phyloP scores from a whole-genome alignment of 345 rosid genomes.

The Eucalyptus curtisii region DNA sequence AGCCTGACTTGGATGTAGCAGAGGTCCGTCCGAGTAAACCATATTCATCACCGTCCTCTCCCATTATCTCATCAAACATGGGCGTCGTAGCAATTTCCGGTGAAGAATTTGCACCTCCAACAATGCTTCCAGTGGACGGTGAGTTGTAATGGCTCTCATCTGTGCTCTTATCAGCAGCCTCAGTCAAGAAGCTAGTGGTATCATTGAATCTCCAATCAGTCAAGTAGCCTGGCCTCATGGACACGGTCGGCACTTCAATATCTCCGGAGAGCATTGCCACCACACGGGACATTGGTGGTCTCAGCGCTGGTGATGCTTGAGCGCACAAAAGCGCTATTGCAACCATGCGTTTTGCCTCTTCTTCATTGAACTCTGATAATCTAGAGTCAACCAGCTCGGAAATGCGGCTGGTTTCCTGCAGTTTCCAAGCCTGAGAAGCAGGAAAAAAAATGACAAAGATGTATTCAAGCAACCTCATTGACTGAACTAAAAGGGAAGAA shows the following conservation, averaged over 20 bases:
- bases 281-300: slow-evolving; percentile 62
- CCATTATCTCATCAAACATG: background rate
- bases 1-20: background rate
- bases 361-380: slow-evolving; percentile 17
- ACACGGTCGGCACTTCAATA: slow-evolving; percentile 31
- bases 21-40: background rate
- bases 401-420: slow-evolving; percentile 27
- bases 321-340: slow-evolving; percentile 56
- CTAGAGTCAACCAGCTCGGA: slow-evolving; percentile 26
- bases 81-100: background rate
- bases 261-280: slow-evolving; percentile 64
- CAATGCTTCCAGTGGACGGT: background rate
- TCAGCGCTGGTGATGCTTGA: slow-evolving; percentile 33
- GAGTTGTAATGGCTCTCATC: background rate
- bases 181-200: slow-evolving; percentile 10
- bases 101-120: background rate
- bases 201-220: slow-evolving; percentile 44
- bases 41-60: background rate
- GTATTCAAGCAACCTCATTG: background rate
- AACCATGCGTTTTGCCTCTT: slow-evolving; percentile 34
- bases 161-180: background rate
- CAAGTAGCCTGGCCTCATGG: slow-evolving; percentile 39
- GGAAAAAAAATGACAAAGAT: background rate
- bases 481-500: background rate
- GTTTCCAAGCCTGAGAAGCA: slow-evolving; percentile 44